These are phyloP conservation scores for Fusarium torreyae DNA, from an alignment of 2,329 filamentous ascomycete species.

Conservation along the genomic window DNA sequence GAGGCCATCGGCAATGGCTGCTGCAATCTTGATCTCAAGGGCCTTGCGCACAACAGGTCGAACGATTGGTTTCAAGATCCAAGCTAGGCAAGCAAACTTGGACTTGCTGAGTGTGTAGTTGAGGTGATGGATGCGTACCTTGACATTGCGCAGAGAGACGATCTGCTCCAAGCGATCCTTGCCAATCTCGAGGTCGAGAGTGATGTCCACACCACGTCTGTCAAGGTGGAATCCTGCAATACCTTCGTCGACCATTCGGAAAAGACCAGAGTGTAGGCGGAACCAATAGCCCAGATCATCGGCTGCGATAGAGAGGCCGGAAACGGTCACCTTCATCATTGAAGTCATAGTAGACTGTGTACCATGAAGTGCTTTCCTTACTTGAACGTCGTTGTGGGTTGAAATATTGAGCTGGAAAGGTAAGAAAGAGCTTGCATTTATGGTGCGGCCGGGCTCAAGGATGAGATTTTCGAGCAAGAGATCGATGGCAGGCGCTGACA, in stretches of 20 bases:
- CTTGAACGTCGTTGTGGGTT: slow-evolving; percentile 88
- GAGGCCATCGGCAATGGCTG: slow-evolving; percentile 78
- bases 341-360: slow-evolving; percentile 78
- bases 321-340: slow-evolving; percentile 81
- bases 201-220: slow-evolving; percentile 87
- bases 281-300: slow-evolving; percentile 94
- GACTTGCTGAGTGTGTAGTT: slow-evolving; percentile 82
- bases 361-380: slow-evolving; percentile 78
- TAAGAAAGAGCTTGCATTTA: slow-evolving; percentile 90
- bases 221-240: slow-evolving; percentile 90
- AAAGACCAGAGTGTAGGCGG: slow-evolving; percentile 80
- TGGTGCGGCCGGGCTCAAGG: slow-evolving; percentile 86
- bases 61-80: slow-evolving; percentile 87
- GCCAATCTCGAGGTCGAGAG: slow-evolving; percentile 86
- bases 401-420: slow-evolving; percentile 86
- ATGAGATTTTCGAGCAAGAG: slow-evolving; percentile 92
- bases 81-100: slow-evolving; percentile 83
- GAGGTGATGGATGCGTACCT: slow-evolving; percentile 88
- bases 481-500: slow-evolving; percentile 86
- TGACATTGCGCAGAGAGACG: slow-evolving; percentile 80
- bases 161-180: slow-evolving; percentile 85
- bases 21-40: slow-evolving; percentile 83
- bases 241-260: slow-evolving; percentile 84
- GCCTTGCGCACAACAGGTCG: slow-evolving; percentile 84
- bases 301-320: slow-evolving; percentile 86